Evolutionary conservation across 495 filamentous ascomycete genomes (phyloP).

Genomic region (Geopyxis carbonaria): DNA sequence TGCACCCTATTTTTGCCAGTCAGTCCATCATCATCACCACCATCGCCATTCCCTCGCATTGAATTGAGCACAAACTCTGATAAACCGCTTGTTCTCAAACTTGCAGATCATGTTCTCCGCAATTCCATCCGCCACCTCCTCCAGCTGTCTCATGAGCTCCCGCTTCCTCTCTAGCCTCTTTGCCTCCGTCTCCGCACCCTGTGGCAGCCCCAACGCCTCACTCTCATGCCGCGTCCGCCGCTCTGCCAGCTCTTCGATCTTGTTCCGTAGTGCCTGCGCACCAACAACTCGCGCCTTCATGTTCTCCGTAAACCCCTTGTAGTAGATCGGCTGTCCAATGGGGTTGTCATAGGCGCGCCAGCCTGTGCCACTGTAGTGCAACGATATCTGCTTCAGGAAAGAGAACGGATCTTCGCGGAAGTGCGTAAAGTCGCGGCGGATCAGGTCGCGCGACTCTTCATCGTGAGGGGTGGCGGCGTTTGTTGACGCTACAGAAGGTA

Average conservation of each 20-base stretch:
- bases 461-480: neutral
- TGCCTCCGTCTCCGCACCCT: slow-evolving; percentile 37
- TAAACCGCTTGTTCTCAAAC: slow-evolving; percentile 88
- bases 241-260: slow-evolving; percentile 60
- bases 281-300: slow-evolving; percentile 63
- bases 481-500: slow-evolving; percentile 10
- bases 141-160: slow-evolving; percentile 31
- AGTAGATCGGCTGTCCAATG: slow-evolving; percentile 85
- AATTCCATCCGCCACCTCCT: slow-evolving; percentile 65
- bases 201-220: slow-evolving; percentile 48
- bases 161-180: slow-evolving; percentile 45
- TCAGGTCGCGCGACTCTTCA: slow-evolving; percentile 21
- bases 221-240: slow-evolving; percentile 57
- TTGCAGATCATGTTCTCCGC: slow-evolving; percentile 97
- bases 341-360: slow-evolving; percentile 87
- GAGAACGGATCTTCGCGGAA: slow-evolving; percentile 46
- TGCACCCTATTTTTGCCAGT: slow-evolving; percentile 48
- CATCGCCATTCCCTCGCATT: neutral
- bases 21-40: neutral
- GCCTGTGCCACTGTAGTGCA: slow-evolving; percentile 76
- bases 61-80: slow-evolving; percentile 35
- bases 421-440: slow-evolving; percentile 19
- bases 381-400: slow-evolving; percentile 79
- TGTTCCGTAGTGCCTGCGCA: slow-evolving; percentile 54
- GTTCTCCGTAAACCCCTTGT: slow-evolving; percentile 73